phyloP scores from a whole-genome alignment of 2,329 filamentous ascomycete genomes.

The Eutypa lata region DNA sequence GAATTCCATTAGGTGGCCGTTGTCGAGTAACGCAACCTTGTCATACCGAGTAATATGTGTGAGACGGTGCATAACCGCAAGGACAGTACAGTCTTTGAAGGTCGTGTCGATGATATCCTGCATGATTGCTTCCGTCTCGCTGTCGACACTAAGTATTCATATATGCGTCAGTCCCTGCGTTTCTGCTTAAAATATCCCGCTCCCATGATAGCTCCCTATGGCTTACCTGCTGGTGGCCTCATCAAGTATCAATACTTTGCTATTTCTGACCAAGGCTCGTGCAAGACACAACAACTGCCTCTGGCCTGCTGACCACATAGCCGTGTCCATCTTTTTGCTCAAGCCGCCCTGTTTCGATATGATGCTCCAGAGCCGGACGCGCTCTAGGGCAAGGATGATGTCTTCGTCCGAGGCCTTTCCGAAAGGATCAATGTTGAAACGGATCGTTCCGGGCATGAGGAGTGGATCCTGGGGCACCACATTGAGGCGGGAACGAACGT shows the following conservation, averaged over 20 bases:
- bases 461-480: slow-evolving; percentile 16
- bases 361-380: slow-evolving; percentile 6
- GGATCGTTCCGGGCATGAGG: slow-evolving; percentile 12
- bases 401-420: background rate
- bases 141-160: slow-evolving; percentile 18
- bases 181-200: slow-evolving; percentile 1
- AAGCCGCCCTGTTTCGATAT: slow-evolving; percentile 7
- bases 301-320: slow-evolving; percentile 9
- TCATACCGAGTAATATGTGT: slow-evolving; percentile 14
- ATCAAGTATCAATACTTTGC: slow-evolving; percentile 17
- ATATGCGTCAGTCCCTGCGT: background rate
- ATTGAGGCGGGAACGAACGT: slow-evolving; percentile 11
- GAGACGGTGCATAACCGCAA: slow-evolving; percentile 20
- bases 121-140: slow-evolving; percentile 17
- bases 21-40: slow-evolving; percentile 14
- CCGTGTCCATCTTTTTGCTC: slow-evolving; percentile 3
- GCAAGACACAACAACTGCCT: slow-evolving; percentile 17
- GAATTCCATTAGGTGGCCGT: slow-evolving; percentile 11
- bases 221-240: slow-evolving; percentile 21
- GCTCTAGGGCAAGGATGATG: slow-evolving; percentile 4
- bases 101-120: slow-evolving; percentile 19
- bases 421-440: slow-evolving; percentile 16
- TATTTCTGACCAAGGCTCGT: slow-evolving; percentile 14
- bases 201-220: background rate
- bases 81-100: slow-evolving; percentile 16